Percentiles rank a stretch among this genome's conserved stretches.
phyloP scores from a whole-genome alignment of 306 rosid species.

The Quercus aquifolioides region DNA sequence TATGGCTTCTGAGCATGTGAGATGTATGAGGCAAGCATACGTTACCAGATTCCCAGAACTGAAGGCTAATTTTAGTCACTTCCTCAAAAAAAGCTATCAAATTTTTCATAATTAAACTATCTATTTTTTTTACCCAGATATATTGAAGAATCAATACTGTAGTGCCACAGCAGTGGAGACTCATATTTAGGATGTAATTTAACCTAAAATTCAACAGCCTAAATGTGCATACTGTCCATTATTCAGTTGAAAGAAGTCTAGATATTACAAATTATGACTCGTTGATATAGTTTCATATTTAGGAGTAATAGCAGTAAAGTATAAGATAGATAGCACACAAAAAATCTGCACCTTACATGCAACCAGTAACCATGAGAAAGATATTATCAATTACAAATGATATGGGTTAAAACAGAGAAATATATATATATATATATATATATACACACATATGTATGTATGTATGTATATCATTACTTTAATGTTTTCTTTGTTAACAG shows the following conservation, averaged over 20 bases:
- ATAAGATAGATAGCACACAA: not conserved
- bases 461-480: not conserved
- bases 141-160: no score
- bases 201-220: not conserved
- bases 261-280: not conserved
- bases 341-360: not conserved
- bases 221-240: not conserved
- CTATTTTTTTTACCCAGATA: no score
- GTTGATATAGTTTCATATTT: not conserved
- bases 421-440: no score
- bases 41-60: not conserved
- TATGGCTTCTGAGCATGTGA: not conserved
- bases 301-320: not conserved
- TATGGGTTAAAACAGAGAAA: not conserved
- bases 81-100: not conserved
- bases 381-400: not conserved
- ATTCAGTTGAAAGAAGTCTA: not conserved
- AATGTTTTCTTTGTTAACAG: not conserved
- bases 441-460: no score
- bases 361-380: not conserved
- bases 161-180: no score
- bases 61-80: not conserved
- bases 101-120: not conserved
- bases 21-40: not conserved
- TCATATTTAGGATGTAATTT: no score